Evolutionary conservation across 2,329 filamentous ascomycete species (phyloP).

Genomic region (Claviceps purpurea): DNA sequence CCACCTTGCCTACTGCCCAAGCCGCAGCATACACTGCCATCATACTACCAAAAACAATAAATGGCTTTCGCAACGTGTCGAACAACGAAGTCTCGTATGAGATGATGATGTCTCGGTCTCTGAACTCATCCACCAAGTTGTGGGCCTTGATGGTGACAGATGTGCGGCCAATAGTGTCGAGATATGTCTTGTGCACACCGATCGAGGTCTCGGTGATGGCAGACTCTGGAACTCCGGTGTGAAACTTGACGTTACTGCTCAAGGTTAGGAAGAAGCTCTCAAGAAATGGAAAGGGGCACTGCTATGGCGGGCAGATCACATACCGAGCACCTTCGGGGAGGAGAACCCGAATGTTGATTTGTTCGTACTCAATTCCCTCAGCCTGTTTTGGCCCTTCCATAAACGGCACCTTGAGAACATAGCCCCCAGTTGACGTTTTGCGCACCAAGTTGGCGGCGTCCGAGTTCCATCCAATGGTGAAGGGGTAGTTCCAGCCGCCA

Average conservation of each 20-base stretch:
- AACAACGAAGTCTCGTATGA: constrained; percentile 72
- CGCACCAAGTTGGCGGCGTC: constrained; percentile 67
- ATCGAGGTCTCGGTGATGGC: constrained; percentile 45
- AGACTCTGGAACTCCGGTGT: constrained; percentile 54
- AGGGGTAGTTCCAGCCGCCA: constrained; percentile 96
- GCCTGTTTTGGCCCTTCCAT: constrained; percentile 77
- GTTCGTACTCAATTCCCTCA: constrained; percentile 78
- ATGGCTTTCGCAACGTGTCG: constrained; percentile 70
- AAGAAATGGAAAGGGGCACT: too few species aligned
- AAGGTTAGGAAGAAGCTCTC: constrained; percentile 13
- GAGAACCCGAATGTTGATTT: constrained; percentile 66
- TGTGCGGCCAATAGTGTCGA: constrained; percentile 86
- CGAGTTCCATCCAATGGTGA: constrained; percentile 91
- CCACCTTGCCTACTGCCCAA: constrained; percentile 65
- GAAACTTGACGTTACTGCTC: constrained; percentile 64
- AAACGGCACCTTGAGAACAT: constrained; percentile 81
- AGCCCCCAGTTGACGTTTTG: constrained; percentile 51
- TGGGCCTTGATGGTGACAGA: constrained; percentile 64
- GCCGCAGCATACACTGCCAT: constrained; percentile 60
- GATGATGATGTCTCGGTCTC: constrained; percentile 71
- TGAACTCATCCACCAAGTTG: constrained; percentile 83
- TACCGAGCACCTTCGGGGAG: constrained; percentile 84
- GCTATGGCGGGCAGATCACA: constrained; percentile 21
- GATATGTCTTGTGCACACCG: constrained; percentile 70
- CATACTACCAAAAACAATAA: constrained; percentile 64